Base-by-base conservation (phyloP, 768 basidiomycete species). In the Rhodotorula babjevae region DNA sequence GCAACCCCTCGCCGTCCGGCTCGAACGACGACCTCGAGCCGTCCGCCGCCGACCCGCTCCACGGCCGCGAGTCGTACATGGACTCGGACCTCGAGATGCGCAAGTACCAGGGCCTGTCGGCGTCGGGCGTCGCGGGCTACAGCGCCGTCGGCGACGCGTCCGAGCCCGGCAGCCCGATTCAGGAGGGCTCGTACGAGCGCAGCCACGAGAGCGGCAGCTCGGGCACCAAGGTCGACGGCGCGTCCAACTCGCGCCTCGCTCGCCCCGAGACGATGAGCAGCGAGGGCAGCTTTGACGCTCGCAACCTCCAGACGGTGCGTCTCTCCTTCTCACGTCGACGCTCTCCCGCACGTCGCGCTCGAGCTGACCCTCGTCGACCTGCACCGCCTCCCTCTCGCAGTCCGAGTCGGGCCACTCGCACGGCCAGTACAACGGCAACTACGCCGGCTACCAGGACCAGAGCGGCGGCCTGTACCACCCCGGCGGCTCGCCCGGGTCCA, bases 241-340 rank as follows among this genome's bases (percentile, higher is more conserved):
- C 59, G 6, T 52, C 49, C 15, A 36, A 18, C 31, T 68, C 66
- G 46, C 65, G 65, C 36, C 31, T 60, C 4, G 53, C 65, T 3
- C 50, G 74, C 6, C 74, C 74, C 21, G 74, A 71, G 25, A 75
- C 74, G 49, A 75, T 75, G 74, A 75, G 74, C 70, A 75, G 74
- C 57, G 74, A 75, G 27, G 74, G 74, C 31, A 75, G 74, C 64
- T 75, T 53, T 52, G 69, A 75, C 6, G 36, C 27, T 9, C 16
- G 68, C 14, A 33, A 58, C 27, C 57, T 64, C 52, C 53, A 67
- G 19, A 62, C 49, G 46, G 65, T 67, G 58, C 58, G 68, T 63
- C 33, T 29, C 11, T 36, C 50, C 9, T 31, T 9, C 27, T 21
- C 36, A 29, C 52, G 1, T 36, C 10, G 5, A 31, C 33, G 14